Conservation (phyloP, 2,329 filamentous ascomycete species). For the Penicillium sp. region DNA sequence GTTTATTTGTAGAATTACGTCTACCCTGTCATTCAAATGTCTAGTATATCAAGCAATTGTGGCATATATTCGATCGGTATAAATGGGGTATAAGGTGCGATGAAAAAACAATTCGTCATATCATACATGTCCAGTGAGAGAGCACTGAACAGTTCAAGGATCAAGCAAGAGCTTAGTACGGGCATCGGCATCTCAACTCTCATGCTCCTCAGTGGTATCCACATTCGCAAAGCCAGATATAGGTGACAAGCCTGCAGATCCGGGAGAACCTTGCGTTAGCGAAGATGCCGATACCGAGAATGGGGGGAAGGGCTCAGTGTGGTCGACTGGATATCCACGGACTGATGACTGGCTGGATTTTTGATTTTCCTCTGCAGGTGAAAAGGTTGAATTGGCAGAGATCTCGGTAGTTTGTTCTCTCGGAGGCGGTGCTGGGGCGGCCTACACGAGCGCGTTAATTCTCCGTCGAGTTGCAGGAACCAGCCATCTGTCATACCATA, state of each 20-base stretch:
- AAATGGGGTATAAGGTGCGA: slow-evolving; percentile 11
- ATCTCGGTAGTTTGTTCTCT: slow-evolving; percentile 3
- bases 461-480: neutral
- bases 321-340: slow-evolving; percentile 13
- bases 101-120: slow-evolving; percentile 6
- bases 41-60: neutral
- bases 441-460: slow-evolving; percentile 10
- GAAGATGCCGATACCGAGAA: slow-evolving; percentile 15
- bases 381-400: slow-evolving; percentile 4
- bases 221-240: slow-evolving; percentile 6
- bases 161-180: neutral
- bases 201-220: neutral
- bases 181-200: neutral
- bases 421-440: slow-evolving; percentile 6
- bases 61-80: slow-evolving; percentile 3
- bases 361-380: slow-evolving; percentile 10
- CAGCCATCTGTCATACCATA: slow-evolving; percentile 24
- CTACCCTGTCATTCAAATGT: neutral
- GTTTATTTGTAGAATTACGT: neutral
- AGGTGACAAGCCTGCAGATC: slow-evolving; percentile 5
- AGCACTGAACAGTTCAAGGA: neutral
- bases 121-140: slow-evolving; percentile 7
- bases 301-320: slow-evolving; percentile 34
- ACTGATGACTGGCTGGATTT: slow-evolving; percentile 8
- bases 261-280: slow-evolving; percentile 3